Evolutionary conservation across 1,139 yeast species (phyloP), one percentile per base, ranked within the genome.

Genomic region (Kurtzmaniella natalensis): DNA sequence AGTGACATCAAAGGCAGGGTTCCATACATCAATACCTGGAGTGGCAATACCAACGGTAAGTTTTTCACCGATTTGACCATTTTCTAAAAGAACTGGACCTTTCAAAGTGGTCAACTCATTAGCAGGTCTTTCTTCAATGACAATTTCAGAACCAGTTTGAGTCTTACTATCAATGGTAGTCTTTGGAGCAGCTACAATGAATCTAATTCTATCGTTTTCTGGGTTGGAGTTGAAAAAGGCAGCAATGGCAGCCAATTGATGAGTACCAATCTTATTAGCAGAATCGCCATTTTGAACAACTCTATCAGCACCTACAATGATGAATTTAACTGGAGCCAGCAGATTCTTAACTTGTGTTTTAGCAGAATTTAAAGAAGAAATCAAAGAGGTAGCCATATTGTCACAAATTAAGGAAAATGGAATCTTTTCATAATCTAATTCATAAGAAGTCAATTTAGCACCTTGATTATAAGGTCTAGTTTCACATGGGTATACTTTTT

Each of bases 301-400:
- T 55, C 98, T 75, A 55, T 92, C 98, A n/a, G 97, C 96, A 29
- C 98, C 98, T n/a, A 85, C 97, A 35, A 92, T 86, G 20, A 89
- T 81, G 33, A 88, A 86, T 54, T 82, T 83, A 36, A 92, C 76
- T 1, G 84, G 94, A 51, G 70, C 81, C 14, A 39, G 28, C 38
- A 44, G 44, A 3, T 37, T 41, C 32, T 58, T 60, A 21, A 55
- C 44, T 7, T 37, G 25, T 17, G 17, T 7, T 6, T 13, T n/a
- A 15, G 24, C 25, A 16, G 19, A 10, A 18, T 48, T 46, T 39
- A 64, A 57, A 5, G 64, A 47, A 9, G 56, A 48, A 34, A 89
- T 67, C 39, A 88, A 68, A 23, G 94, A 81, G 0, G 95, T 77
- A 1, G 85, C 94, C 92, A 92, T 89, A 40, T 88, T 84, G 52